Conservation (phyloP, 164 flowering plant species). For the Dillenia suffruticosa region DNA sequence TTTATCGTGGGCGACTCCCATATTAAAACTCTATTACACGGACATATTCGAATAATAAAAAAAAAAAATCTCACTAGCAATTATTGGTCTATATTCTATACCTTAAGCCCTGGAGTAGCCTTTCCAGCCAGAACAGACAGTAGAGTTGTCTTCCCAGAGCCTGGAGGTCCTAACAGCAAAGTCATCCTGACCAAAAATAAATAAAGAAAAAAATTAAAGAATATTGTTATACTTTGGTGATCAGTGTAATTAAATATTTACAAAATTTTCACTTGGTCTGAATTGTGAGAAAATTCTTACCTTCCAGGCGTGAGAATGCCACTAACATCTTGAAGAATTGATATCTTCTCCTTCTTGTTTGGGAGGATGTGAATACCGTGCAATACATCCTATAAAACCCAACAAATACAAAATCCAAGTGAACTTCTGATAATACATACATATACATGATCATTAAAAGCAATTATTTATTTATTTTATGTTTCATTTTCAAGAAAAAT, state of each 20-base stretch:
- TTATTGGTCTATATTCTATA: conserved; percentile 7
- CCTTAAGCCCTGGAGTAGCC: conserved; percentile 38
- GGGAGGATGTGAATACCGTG: conserved; percentile 32
- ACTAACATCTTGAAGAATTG: conserved; percentile 42
- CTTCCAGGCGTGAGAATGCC: conserved; percentile 55
- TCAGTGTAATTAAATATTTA: too few relatives aligned
- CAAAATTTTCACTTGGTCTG: too few relatives aligned
- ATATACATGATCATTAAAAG: too few relatives aligned
- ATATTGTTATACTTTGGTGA: too few relatives aligned
- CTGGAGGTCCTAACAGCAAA: conserved; percentile 63
- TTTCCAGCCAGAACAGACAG: conserved; percentile 52
- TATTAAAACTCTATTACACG: background rate
- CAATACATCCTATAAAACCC: conserved; percentile 21
- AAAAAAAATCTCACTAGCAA: background rate
- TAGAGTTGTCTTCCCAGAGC: conserved; percentile 65
- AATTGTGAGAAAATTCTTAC: conserved; percentile 15
- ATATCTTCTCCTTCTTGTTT: conserved; percentile 28
- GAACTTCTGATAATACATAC: too few relatives aligned
- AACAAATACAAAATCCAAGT: background rate
- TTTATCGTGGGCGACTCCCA: background rate
- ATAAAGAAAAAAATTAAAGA: background rate
- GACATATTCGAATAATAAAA: background rate
- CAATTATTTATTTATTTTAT: too few relatives aligned
- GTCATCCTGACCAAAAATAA: conserved; percentile 43
- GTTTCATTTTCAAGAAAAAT: too few relatives aligned